Base-by-base conservation (phyloP, 371 early-diverging fungal species). In the Syncephalastrum sp. region DNA sequence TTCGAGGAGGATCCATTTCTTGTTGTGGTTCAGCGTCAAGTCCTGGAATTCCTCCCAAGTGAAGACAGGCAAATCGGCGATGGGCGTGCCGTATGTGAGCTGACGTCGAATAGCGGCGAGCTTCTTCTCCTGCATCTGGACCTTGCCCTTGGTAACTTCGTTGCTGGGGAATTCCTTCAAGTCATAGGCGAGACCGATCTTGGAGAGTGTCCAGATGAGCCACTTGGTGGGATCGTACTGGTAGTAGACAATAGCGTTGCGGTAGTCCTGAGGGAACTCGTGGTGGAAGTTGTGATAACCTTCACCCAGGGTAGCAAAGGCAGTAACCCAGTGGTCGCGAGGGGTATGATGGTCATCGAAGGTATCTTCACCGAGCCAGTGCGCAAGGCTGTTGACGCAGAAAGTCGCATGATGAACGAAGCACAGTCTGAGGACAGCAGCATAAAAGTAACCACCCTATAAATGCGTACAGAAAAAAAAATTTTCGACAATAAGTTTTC, bases 141-240 rank as follows among this genome's bases (percentile, higher is more conserved):
- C 64, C 17, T 75, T 78, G 46, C 95, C 95, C 74, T 95, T 95
- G 58, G 77, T 72, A 43, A 97, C 86, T 82, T 94, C 95, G 70
- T 96, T 94, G 14, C 86, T 70, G 7, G 95, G 94, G 81, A 96
- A 93, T 16, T 73, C 82, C 77, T 93, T 92, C 61, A 97, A 83
- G 56, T 93, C 86, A 61, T 88, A 91, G n/a, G 95, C 88, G 10
- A 94, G 78, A 15, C 93, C 94, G 50, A 94, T 6, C 42, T 77
- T 68, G 15, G 90, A 82, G 48, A 70, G 64, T 12, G 72, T 10
- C 55, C 79, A 80, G 60, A 97, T 95, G 43, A 92, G 68, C 96
- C 96, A 96, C 72, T 95, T 97, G 64, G 97, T 95, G 21, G 97
- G 97, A 63, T 97, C 96, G 68, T 94, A 97, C 78, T 97, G 95